These are phyloP conservation scores for Chalciporus pseudorubinellus DNA, from an alignment of 768 basidiomycete species.

Conservation along the genomic window DNA sequence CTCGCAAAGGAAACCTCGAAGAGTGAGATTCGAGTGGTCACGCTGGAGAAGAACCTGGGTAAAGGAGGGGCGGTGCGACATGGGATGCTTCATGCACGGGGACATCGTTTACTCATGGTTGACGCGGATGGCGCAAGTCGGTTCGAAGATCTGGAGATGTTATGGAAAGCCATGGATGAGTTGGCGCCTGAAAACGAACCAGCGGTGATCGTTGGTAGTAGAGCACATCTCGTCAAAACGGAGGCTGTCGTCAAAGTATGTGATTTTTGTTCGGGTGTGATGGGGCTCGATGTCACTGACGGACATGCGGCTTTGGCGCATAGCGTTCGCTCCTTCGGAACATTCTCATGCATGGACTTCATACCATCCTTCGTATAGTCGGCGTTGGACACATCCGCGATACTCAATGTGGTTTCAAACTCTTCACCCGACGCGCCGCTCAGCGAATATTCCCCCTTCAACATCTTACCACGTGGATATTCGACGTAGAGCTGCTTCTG, in stretches of 20 bases:
- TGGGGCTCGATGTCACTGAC: neutral
- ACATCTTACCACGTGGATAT: constrained; percentile 91
- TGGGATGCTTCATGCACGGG: constrained; percentile 82
- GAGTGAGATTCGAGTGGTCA: constrained; percentile 73
- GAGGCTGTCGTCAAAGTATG: constrained; percentile 91
- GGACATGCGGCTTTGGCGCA: neutral
- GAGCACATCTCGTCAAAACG: constrained; percentile 89
- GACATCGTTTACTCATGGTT: constrained; percentile 79
- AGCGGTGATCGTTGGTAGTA: constrained; percentile 78
- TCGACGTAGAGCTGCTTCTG: constrained; percentile 90
- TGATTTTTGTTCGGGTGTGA: neutral
- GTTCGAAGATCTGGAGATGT: constrained; percentile 77
- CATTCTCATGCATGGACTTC: constrained; percentile 90
- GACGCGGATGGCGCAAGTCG: constrained; percentile 94
- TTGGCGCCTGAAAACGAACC: constrained; percentile 48
- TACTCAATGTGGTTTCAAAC: constrained; percentile 97
- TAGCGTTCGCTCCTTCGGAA: constrained; percentile 89
- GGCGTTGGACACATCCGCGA: constrained; percentile 90
- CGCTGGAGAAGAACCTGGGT: constrained; percentile 75
- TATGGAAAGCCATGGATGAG: constrained; percentile 74
- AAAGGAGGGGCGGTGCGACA: constrained; percentile 94
- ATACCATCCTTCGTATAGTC: constrained; percentile 82
- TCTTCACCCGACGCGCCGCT: constrained; percentile 83
- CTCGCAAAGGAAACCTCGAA: constrained; percentile 56
- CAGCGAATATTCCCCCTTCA: constrained; percentile 81